Evolutionary conservation across 805 yeast species (phyloP), one percentile per base, ranked within the genome.

Genomic region (Debaryomyces tyrocola): DNA sequence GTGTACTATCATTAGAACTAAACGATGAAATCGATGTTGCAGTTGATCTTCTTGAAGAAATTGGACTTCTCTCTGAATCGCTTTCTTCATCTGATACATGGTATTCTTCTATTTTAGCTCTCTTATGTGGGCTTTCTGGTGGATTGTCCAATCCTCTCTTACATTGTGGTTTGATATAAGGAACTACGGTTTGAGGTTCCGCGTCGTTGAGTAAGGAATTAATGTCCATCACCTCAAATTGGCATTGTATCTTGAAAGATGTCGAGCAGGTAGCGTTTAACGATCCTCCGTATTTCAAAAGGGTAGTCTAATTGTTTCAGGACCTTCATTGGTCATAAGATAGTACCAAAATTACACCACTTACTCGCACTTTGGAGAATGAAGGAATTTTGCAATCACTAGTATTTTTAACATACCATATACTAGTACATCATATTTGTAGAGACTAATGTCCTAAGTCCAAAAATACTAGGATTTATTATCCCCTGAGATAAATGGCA

Each of bases 341-440:
- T 41, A 45, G 49, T 46, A 43, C 41, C 41, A 46, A 14, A 46
- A 46, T 46, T 46, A 46, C 49, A 12, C 36, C 40, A 33, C 10
- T 12, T 11, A 8, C 34, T 20, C 27, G 49, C 38, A 46, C 18
- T 41, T 37, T 46, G 33, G 45, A 46, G 49, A 46, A 46, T 43
- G 41, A 17, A 21, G 17, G 24, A 14, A 36, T 33, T 45, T 29
- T 34, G n/a, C 34, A 31, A 31, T 14, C 17, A 31, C 6, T 31
- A 14, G 6, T 24, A 24, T 24, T 7, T 17, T 7, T 24, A 24
- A 9, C 10, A 24, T 7, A 7, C 10, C 10, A 4, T 24, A 24
- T 24, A 9, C 27, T 24, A 3, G 27, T 7, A 7, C 5, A 2
- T 24, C 10, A 9, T 24, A 6, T 24, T 24, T 24, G 10, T 9